These are phyloP conservation scores for Saturnispora bothae DNA, from an alignment of 805 yeast genomes.

Conservation along the genomic window DNA sequence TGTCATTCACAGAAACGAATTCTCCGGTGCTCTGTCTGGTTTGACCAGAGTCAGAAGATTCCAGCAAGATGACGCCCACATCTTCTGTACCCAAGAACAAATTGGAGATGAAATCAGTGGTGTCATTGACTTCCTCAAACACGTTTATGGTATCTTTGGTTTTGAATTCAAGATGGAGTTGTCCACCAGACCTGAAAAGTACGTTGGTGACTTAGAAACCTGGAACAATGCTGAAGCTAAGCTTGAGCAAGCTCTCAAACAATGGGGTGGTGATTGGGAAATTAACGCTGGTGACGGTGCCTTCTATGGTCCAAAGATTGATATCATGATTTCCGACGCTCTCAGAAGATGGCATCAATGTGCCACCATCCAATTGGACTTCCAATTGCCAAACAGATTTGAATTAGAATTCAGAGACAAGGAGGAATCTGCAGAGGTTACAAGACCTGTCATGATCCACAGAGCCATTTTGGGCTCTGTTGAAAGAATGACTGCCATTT, in stretches of 20 bases:
- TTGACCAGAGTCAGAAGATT: slow-evolving; percentile 96
- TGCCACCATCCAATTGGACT: slow-evolving; percentile 97
- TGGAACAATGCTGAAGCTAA: slow-evolving; percentile 89
- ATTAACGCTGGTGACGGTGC: slow-evolving; percentile 97
- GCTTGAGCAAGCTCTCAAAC: slow-evolving; percentile 71
- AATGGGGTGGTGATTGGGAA: slow-evolving; percentile 88
- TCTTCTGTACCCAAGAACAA: slow-evolving; percentile 89
- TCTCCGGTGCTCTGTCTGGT: slow-evolving; percentile 88
- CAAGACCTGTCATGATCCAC: slow-evolving; percentile 98
- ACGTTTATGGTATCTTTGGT: slow-evolving; percentile 84
- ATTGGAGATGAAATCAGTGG: slow-evolving; percentile 76
- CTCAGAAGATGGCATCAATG: slow-evolving; percentile 96
- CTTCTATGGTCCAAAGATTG: slow-evolving; percentile 92
- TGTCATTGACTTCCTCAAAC: slow-evolving; percentile 76
- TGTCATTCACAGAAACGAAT: slow-evolving; percentile 94
- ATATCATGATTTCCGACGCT: slow-evolving; percentile 91
- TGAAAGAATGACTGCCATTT: slow-evolving; percentile 98
- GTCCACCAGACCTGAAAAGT: slow-evolving; percentile 95
- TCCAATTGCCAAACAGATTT: slow-evolving; percentile 94
- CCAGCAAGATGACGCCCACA: slow-evolving; percentile 99
- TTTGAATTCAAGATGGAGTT: slow-evolving; percentile 94
- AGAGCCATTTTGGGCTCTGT: slow-evolving; percentile 97
- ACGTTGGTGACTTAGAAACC: slow-evolving; percentile 85
- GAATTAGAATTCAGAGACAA: slow-evolving; percentile 78
- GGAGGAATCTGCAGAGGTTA: slow-evolving; percentile 46